Base-by-base conservation (phyloP, 2,329 filamentous ascomycete genomes). In the Sporothrix protearum region DNA sequence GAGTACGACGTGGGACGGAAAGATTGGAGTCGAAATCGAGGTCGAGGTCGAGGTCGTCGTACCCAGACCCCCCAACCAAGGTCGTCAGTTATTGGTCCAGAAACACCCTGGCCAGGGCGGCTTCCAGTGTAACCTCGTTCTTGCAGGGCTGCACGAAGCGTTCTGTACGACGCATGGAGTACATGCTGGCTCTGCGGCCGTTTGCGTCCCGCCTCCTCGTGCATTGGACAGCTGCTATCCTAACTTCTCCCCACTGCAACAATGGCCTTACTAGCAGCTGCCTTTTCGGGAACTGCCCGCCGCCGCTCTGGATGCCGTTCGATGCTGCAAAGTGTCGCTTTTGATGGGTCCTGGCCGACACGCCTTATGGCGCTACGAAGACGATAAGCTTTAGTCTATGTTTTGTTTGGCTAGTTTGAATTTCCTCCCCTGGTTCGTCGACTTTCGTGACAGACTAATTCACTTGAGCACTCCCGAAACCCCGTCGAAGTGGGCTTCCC, bases 331-430 rank as follows among this genome's bases (percentile, higher is more conserved):
- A 25, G 8, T 12, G 57, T 39, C 3, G 42, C 3, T 61, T 12
- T 63, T 4, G 3, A 42, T 63, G 57, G 57, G 33, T 22, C n/a
- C 33, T 6, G 33, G 57, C 57, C n/a, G 57, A 63, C 42, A 63
- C 57, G 57, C 57, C 57, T 63, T 63, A 25, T 22, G 33, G 57
- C 57, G n/a, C 57, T 42, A 22, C 57, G n/a, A 63, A 42, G 57
- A 42, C 57, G 57, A 63, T 63, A 63, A 22, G 19, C 9, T 25
- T 22, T 22, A 19, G 10, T 36, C 33, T 63, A 3, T 39, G 33
- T 42, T 61, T 61, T 61, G 33, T 61, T 42, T 61, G 57, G 57
- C 33, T 10, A 12, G 57, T 42, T 42, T 42, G n/a, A 22, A 14
- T 42, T n/a, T 12, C 57, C 6, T 14, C 36, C 33, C 57, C 9